These are phyloP conservation scores for Penicillium crystallinum DNA, from an alignment of 495 filamentous ascomycete genomes.

Conservation along the genomic window DNA sequence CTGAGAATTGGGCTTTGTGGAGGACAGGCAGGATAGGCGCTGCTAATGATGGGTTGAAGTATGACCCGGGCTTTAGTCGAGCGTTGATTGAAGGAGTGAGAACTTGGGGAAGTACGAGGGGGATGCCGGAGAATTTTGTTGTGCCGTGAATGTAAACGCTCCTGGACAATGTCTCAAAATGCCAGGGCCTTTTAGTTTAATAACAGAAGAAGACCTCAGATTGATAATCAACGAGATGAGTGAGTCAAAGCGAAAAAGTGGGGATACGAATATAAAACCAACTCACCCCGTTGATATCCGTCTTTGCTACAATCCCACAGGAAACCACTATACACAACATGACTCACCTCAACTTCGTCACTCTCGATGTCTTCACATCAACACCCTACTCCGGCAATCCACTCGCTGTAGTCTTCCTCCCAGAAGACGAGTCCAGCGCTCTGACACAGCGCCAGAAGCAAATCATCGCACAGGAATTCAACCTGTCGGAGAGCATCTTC, in stretches of 20 bases:
- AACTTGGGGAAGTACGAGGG: constrained; percentile 17
- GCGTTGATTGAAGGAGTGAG: constrained; percentile 29
- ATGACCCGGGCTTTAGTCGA: constrained; percentile 25
- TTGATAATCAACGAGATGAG: not conserved
- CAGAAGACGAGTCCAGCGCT: constrained; percentile 15
- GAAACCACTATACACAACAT: constrained; percentile 10
- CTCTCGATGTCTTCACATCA: constrained; percentile 44
- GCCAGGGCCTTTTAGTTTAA: too few species aligned
- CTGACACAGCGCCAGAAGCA: constrained; percentile 39
- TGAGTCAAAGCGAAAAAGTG: constrained; percentile 8
- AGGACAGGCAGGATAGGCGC: constrained; percentile 20
- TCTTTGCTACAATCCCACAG: not conserved
- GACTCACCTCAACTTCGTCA: constrained; percentile 31
- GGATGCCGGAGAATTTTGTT: constrained; percentile 15
- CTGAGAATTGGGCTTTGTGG: constrained; percentile 42
- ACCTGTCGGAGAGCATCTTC: constrained; percentile 80
- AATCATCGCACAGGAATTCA: constrained; percentile 71
- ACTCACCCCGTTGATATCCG: not conserved
- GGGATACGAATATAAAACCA: constrained; percentile 1
- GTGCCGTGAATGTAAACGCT: not conserved
- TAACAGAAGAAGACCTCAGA: too few species aligned
- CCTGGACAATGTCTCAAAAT: too few species aligned
- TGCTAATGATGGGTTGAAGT: constrained; percentile 27
- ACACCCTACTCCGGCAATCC: constrained; percentile 36
- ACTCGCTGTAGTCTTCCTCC: constrained; percentile 39